phyloP scores from a whole-genome alignment of 768 basidiomycete species.

The Xerocomus potaroensis region DNA sequence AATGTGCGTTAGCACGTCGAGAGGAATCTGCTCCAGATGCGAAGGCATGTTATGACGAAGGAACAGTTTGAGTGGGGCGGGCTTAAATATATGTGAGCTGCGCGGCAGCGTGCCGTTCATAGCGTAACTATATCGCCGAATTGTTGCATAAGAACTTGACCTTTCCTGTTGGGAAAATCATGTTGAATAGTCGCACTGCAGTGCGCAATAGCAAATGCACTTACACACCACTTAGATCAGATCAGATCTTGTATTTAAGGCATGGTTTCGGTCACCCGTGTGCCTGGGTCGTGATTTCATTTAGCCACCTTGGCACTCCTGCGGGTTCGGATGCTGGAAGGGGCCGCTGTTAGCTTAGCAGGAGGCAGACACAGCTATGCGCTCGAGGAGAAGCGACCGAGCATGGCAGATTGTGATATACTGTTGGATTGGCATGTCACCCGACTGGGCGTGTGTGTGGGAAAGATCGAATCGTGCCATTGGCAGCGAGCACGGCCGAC shows the following conservation, averaged over 20 bases:
- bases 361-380: conserved; percentile 21
- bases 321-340: conserved; percentile 23
- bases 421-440: neutral
- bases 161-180: conserved; percentile 37
- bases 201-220: conserved; percentile 27
- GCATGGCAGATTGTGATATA: neutral
- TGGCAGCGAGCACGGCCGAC: conserved; percentile 11
- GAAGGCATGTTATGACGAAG: conserved; percentile 38
- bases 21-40: conserved; percentile 45
- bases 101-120: conserved; percentile 31
- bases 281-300: conserved; percentile 35
- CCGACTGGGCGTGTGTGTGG: neutral
- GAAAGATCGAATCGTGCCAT: neutral
- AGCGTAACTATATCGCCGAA: conserved; percentile 33
- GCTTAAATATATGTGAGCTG: conserved; percentile 26
- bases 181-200: conserved; percentile 26
- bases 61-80: conserved; percentile 3
- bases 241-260: conserved; percentile 30
- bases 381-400: conserved; percentile 22
- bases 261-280: conserved; percentile 25
- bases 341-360: conserved; percentile 13
- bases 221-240: conserved; percentile 30
- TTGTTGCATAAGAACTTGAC: conserved; percentile 28
- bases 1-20: conserved; percentile 54
- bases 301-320: conserved; percentile 32